Evolutionary conservation across 2,329 filamentous ascomycete species (phyloP).

Genomic region (Fusarium keratoplasticum): DNA sequence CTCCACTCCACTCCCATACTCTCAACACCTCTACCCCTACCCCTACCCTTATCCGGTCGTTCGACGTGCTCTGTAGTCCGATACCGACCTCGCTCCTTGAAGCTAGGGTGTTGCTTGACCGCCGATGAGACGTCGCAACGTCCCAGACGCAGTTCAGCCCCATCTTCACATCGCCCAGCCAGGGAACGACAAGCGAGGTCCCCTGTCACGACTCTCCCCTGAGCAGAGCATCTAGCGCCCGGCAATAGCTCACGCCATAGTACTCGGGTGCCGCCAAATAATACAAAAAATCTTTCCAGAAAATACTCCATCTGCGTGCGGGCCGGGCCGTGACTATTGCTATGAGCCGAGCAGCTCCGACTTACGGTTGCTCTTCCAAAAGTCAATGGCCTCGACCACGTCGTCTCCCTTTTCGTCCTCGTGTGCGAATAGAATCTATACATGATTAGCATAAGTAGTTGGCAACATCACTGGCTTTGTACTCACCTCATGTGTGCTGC

Average conservation of each 20-base stretch:
- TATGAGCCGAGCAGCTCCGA: conserved; percentile 54
- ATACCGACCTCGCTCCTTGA: conserved; percentile 8
- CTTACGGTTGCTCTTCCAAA: conserved; percentile 80
- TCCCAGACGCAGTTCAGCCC: conserved; percentile 12
- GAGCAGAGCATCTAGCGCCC: conserved; percentile 36
- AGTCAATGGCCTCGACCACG: conserved; percentile 93
- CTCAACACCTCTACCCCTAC: conserved; percentile 2
- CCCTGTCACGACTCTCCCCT: conserved; percentile 36
- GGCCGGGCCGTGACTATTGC: conserved; percentile 17
- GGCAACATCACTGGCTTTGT: neutral
- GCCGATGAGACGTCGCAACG: neutral
- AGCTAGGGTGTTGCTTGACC: conserved; percentile 1
- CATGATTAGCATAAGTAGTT: conserved; percentile 26
- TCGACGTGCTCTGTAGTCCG: conserved; percentile 8
- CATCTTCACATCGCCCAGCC: conserved; percentile 1
- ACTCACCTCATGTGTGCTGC: conserved; percentile 91
- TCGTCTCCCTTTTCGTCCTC: conserved; percentile 96
- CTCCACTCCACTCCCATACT: conserved; percentile 6
- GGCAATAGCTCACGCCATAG: conserved; percentile 26
- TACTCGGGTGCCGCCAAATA: conserved; percentile 35
- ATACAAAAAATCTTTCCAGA: conserved; percentile 47
- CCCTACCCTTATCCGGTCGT: conserved; percentile 3
- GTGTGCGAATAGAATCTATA: conserved; percentile 94
- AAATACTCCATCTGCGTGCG: conserved; percentile 34
- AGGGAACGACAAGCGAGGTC: conserved; percentile 20